A percentile compares a stretch with the other conserved stretches of the same genome.
Evolutionary conservation across 305 asterid genomes (phyloP).

Genomic region (Fraxinus xanthoxyloides): DNA sequence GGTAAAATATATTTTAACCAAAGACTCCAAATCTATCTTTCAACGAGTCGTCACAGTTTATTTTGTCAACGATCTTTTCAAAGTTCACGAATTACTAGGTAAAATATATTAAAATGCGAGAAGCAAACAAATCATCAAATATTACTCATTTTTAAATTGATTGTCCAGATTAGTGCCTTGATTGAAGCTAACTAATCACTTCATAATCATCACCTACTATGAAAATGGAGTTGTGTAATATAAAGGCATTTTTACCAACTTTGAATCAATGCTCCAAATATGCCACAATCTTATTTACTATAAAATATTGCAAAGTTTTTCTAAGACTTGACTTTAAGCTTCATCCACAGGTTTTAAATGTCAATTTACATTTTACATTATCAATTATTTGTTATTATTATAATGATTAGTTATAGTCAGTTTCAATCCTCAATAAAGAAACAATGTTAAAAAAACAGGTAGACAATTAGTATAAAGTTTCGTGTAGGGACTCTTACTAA

Average conservation of each 20-base stretch:
- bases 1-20: no score
- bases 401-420: not conserved
- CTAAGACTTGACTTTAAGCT: not conserved
- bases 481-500: no score
- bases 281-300: not conserved
- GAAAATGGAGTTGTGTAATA: not conserved
- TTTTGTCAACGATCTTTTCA: no score
- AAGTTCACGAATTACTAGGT: no score
- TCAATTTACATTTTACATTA: not conserved
- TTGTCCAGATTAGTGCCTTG: conserved; percentile 31
- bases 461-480: not conserved
- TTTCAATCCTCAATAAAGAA: not conserved
- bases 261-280: not conserved
- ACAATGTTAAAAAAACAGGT: no score
- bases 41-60: no score
- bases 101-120: conserved; percentile 15
- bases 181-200: conserved; percentile 28
- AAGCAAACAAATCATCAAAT: conserved; percentile 17
- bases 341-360: not conserved
- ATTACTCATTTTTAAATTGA: not conserved
- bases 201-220: conserved; percentile 11
- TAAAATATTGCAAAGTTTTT: not conserved
- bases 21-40: no score
- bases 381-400: no score
- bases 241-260: not conserved